Evolutionary conservation across 2,329 filamentous ascomycete species (phyloP), one percentile per base, ranked within the genome.

Genomic region (Colletotrichum endophyticum): DNA sequence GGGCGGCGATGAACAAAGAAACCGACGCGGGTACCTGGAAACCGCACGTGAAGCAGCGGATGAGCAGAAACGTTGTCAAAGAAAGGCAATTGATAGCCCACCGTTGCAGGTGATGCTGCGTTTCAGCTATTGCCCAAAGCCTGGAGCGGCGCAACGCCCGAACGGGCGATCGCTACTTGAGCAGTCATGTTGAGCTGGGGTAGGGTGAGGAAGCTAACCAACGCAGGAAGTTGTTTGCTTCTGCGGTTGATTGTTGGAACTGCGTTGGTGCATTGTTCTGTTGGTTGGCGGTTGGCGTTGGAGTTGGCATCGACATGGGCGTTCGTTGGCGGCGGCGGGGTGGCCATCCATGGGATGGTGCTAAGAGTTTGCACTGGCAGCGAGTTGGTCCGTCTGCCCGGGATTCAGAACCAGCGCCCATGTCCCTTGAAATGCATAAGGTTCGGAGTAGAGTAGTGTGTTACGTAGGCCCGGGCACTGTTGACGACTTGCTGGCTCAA

Each of bases 101-200:
- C 74, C 71, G 74, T 76, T 76, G 70, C 57, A 61, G 36, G 34
- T 32, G 66, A 59, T 61, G 36, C 74, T 53, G 32, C 49, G 66
- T 70, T 76, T 73, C 74, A 76, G 30, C 57, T 64, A 13, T 19
- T 53, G 59, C 27, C 28, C 19, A 66, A n/a, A 25, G 30, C n/a
- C 28, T 27, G 70, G 25, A 69, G 66, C 70, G 70, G 74, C 70
- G 71, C 64, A 70, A 61, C 70, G 59, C 66, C 64, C 66, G 19
- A 49, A 53, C 49, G 36, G 61, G 34, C 57, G 66, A 75, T 70
- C 74, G 66, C 28, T 61, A 61, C 63, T 66, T 49, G 62, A 62
- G 67, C 16, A 72, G 68, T 32, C 62, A 63, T 25, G 32, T 30
- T 30, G 39, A 71, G 36, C 66, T 68, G 66, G 66, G 66, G 49